Percentiles rank a stretch among this genome's conserved stretches.
phyloP scores from a whole-genome alignment of 2,329 filamentous ascomycete genomes.

The Hypoxylon sp. region DNA sequence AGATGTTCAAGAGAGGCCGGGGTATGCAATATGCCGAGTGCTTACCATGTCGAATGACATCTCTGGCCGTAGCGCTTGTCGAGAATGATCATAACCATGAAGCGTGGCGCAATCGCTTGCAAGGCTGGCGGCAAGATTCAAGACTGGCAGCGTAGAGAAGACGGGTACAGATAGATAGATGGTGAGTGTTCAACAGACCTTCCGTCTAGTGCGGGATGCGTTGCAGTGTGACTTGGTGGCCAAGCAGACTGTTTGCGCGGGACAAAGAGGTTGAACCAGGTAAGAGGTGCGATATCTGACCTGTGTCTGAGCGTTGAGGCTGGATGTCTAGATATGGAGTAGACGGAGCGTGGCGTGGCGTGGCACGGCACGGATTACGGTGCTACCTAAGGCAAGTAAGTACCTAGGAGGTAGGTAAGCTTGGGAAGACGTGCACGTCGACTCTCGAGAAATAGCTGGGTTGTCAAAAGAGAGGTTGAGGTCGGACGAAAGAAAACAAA shows the following conservation, averaged over 20 bases:
- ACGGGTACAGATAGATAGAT: background rate
- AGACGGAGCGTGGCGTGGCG: background rate
- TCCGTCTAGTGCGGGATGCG: background rate
- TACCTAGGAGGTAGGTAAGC: too few species aligned
- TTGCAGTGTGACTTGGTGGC: background rate
- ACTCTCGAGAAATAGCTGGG: too few species aligned
- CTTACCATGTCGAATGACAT: constrained; percentile 30
- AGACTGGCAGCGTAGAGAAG: background rate
- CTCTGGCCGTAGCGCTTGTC: background rate
- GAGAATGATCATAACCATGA: constrained; percentile 16
- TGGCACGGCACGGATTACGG: background rate
- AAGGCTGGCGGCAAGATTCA: background rate
- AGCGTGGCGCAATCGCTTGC: background rate
- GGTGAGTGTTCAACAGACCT: background rate
- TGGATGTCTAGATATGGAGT: background rate
- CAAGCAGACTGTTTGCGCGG: background rate
- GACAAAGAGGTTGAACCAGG: constrained; percentile 15
- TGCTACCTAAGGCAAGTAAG: too few species aligned
- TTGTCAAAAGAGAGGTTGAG: too few species aligned
- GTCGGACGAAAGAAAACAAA: too few species aligned
- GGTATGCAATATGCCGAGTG: background rate
- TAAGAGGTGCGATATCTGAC: background rate
- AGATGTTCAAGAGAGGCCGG: background rate
- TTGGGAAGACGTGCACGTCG: too few species aligned
- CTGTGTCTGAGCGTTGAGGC: background rate